Evolutionary conservation across 2,329 filamentous ascomycete genomes (phyloP).

Genomic region (Tolypocladium tropicale): DNA sequence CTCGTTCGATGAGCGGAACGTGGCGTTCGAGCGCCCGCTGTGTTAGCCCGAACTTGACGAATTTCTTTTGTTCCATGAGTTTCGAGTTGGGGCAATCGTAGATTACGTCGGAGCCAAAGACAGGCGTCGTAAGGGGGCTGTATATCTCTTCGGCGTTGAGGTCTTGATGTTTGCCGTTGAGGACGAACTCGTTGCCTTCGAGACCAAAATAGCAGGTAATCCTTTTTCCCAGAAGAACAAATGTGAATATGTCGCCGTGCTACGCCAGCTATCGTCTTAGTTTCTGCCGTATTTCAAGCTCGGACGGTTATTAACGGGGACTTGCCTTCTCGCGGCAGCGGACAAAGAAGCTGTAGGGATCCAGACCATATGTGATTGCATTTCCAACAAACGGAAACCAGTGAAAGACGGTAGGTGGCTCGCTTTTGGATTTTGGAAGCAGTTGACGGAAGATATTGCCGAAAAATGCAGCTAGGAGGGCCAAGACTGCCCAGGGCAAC

Average conservation of each 20-base stretch:
- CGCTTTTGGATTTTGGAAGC: conserved; percentile 70
- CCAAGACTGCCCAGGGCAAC: conserved; percentile 15
- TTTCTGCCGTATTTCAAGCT: not conserved
- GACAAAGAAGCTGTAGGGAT: conserved; percentile 81
- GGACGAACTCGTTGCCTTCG: conserved; percentile 79
- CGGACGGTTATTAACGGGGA: conserved; percentile 1
- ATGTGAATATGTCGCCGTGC: conserved; percentile 87
- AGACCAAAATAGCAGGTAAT: conserved; percentile 78
- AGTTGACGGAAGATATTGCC: conserved; percentile 70
- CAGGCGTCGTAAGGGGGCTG: conserved; percentile 59
- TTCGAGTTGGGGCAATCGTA: conserved; percentile 88
- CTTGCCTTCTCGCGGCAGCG: conserved; percentile 64
- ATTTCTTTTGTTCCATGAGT: conserved; percentile 95
- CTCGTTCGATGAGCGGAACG: conserved; percentile 66
- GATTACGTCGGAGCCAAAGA: conserved; percentile 77
- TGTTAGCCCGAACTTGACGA: conserved; percentile 73
- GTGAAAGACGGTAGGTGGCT: conserved; percentile 73
- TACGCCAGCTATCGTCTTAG: conserved; percentile 30
- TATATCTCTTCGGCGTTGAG: conserved; percentile 89
- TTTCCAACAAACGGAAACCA: conserved; percentile 78
- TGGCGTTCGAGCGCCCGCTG: conserved; percentile 65
- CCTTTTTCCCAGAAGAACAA: conserved; percentile 78
- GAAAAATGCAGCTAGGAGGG: conserved; percentile 48
- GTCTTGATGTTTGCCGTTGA: conserved; percentile 84
- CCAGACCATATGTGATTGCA: conserved; percentile 89